Conservation (phyloP, 352 stramenopile genomes). For the Blastocystis sp. region DNA sequence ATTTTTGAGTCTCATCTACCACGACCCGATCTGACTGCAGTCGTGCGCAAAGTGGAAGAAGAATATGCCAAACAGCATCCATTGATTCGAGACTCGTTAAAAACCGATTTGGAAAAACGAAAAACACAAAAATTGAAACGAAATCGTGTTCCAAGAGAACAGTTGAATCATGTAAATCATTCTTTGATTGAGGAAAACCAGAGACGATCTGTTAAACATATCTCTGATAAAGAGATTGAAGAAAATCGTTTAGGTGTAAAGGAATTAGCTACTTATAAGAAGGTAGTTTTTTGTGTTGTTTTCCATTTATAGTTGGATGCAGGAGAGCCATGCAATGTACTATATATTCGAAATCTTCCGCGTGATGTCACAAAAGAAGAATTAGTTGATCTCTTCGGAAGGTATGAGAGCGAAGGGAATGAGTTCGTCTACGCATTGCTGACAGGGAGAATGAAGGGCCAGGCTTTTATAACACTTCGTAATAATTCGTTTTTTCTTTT, state of each 20-base stretch:
- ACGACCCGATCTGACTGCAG: not conserved
- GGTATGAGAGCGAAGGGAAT: not conserved
- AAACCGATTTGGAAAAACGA: not conserved
- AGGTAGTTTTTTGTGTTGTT: not conserved
- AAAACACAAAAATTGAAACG: not conserved
- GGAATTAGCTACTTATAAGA: not conserved
- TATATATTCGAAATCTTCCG: slow-evolving; percentile 36
- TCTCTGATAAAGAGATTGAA: slow-evolving; percentile 8
- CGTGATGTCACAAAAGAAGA: not conserved
- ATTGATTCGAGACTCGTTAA: not conserved
- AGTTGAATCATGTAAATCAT: not conserved
- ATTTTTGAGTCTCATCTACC: not conserved
- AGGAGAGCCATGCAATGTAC: not conserved
- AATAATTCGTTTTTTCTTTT: not conserved
- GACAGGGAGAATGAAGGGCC: slow-evolving; percentile 55
- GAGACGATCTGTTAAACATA: not conserved
- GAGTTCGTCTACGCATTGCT: slow-evolving; percentile 3
- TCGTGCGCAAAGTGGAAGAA: not conserved
- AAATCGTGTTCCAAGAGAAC: not conserved
- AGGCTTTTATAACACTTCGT: slow-evolving; percentile 48
- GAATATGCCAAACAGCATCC: slow-evolving; percentile 4
- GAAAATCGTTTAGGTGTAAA: not conserved
- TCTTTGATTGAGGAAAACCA: not conserved
- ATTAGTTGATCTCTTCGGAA: not conserved
- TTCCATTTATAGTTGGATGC: not conserved